A percentile compares a stretch with the other conserved stretches of the same genome.
Conservation (phyloP, 345 rosid species). For the Citrus mangshanensis region DNA sequence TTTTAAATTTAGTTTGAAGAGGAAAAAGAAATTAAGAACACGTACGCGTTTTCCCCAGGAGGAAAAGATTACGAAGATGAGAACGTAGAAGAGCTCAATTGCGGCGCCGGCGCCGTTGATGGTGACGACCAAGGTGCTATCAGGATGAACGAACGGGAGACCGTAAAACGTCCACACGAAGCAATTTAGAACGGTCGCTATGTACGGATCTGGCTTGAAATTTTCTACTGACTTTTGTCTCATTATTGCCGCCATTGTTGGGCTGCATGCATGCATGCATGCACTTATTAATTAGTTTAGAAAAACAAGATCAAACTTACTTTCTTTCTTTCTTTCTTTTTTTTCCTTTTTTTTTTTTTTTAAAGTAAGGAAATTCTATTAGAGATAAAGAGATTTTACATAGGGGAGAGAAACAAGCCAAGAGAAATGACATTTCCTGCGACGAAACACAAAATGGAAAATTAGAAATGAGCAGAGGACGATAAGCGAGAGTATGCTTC, state of each 20-base stretch:
- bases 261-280: constrained; percentile 33
- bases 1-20: too few relatives aligned
- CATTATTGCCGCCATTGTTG: constrained; percentile 48
- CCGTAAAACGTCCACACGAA: constrained; percentile 74
- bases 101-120: constrained; percentile 58
- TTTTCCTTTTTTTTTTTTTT: too few relatives aligned
- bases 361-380: too few relatives aligned
- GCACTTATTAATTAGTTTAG: not conserved
- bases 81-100: constrained; percentile 48
- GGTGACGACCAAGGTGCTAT: constrained; percentile 55
- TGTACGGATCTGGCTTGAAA: constrained; percentile 74
- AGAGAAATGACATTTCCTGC: constrained; percentile 77
- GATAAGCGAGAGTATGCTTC: too few relatives aligned
- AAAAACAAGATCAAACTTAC: too few relatives aligned
- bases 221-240: constrained; percentile 50
- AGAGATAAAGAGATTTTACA: constrained; percentile 33
- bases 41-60: constrained; percentile 36
- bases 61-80: constrained; percentile 51
- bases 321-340: too few relatives aligned
- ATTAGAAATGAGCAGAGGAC: not conserved
- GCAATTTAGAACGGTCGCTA: constrained; percentile 68
- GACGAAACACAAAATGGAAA: not conserved
- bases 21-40: not conserved
- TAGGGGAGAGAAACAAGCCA: constrained; percentile 63
- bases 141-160: constrained; percentile 58